Evolutionary conservation across 208 protist genomes (phyloP), one percentile per base, ranked within the genome.

Genomic region (Crithidia mellificae): DNA sequence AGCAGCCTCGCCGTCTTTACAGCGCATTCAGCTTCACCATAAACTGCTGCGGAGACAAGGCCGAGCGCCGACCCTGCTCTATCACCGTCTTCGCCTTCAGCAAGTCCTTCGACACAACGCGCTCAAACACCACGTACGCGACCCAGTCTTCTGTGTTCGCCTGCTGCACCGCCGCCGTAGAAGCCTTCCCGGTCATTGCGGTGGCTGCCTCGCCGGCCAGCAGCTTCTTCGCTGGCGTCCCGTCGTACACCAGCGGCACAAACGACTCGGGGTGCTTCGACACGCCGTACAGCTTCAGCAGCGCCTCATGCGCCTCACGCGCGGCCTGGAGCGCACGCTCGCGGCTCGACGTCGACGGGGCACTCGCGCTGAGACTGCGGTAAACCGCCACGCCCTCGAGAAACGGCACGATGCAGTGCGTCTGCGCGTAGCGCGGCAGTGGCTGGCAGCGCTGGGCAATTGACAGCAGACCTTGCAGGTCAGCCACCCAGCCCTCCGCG

Each of bases 61-160:
- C 61, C n/a, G 54, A 22, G 9, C 82, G 78, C 12, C 80, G 70
- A 9, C 80, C 89, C 61, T 86, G 74, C 62, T 79, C 76, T 20
- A 78, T 72, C 5, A 87, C 78, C 24, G 83, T 72, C 61, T 83
- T 77, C 27, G 86, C 74, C 27, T 59, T 61, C 27, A 59, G 24
- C 72, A 94, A 63, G 58, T 94, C 89, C 54, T 80, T 83, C n/a
- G 86, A 77, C 27, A 94, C 76, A 11, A 72, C 49, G 22, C 86
- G 81, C 70, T 94, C 89, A 55, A 94, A 94, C 12, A 50, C 47
- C 12, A 91, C 77, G 66, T 88, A 87, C 20, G 68, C 44, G 2
- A 80, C 55, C 87, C 89, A 94, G 59, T 94, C 89, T 29, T 56
- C 65, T 6, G 82, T 71, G 68, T 91, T 94, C 11, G 74, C 22